Percentiles rank a stretch among this genome's conserved stretches.
phyloP scores from a whole-genome alignment of 116 monocot genomes.

The Phalaenopsis hybrid region DNA sequence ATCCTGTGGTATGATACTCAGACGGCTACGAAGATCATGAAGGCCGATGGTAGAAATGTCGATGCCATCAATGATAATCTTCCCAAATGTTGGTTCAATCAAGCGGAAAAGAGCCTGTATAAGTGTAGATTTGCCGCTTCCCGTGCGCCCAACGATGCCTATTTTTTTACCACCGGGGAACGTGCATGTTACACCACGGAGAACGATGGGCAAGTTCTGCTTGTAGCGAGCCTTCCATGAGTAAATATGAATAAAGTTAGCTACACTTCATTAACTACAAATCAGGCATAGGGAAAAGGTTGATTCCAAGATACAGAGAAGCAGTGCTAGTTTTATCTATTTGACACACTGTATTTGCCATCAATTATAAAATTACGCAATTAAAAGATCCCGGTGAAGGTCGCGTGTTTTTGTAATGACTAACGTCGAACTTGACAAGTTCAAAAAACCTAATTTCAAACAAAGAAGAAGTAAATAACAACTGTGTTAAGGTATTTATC shows the following conservation, averaged over 20 bases:
- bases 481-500: not conserved
- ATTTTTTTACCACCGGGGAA: constrained; percentile 93
- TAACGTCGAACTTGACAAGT: not conserved
- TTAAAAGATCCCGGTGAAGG: not conserved
- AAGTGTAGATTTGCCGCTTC: constrained; percentile 97
- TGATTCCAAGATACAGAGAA: not conserved
- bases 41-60: constrained; percentile 81
- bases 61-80: constrained; percentile 68
- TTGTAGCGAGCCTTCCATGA: constrained; percentile 68
- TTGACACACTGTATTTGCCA: not conserved
- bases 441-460: not conserved
- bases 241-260: constrained; percentile 9
- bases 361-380: not conserved
- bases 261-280: not conserved
- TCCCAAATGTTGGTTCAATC: constrained; percentile 72
- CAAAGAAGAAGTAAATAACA: not conserved
- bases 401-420: not conserved
- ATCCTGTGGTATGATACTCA: constrained; percentile 95
- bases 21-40: constrained; percentile 78
- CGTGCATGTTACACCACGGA: constrained; percentile 67
- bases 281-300: not conserved
- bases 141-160: constrained; percentile 95
- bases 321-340: not conserved
- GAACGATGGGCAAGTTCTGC: constrained; percentile 73
- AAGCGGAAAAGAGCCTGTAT: constrained; percentile 91